Conservation (phyloP, 2,329 filamentous ascomycete genomes). For the Phyllosticta paracitricarpa region DNA sequence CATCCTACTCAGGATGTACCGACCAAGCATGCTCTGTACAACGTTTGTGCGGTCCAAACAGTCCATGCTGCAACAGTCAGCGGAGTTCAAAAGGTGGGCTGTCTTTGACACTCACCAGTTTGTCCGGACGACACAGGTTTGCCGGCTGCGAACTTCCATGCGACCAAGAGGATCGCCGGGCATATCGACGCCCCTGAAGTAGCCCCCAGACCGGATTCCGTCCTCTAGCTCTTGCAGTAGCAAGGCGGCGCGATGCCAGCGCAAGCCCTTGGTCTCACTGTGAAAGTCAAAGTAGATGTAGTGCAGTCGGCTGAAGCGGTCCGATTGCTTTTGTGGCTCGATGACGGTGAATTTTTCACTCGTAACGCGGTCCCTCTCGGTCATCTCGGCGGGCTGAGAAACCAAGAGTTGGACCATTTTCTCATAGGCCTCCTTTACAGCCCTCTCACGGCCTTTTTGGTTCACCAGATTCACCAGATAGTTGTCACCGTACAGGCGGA, state of each 20-base stretch:
- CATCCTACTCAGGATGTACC: constrained; percentile 80
- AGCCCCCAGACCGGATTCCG: constrained; percentile 68
- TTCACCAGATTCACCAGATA: constrained; percentile 97
- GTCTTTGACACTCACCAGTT: constrained; percentile 52
- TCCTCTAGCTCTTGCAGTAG: constrained; percentile 74
- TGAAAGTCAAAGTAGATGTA: constrained; percentile 99
- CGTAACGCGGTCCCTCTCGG: constrained; percentile 54
- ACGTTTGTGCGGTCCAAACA: constrained; percentile 97
- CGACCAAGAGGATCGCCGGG: constrained; percentile 59
- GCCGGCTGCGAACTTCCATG: constrained; percentile 69
- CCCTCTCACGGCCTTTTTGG: constrained; percentile 81
- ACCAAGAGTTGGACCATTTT: constrained; percentile 71
- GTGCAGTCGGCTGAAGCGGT: constrained; percentile 74
- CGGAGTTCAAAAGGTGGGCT: not conserved
- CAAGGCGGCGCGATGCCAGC: constrained; percentile 83
- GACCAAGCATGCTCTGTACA: constrained; percentile 91
- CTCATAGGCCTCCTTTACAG: constrained; percentile 89
- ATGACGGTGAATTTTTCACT: constrained; percentile 75
- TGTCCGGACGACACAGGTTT: constrained; percentile 86
- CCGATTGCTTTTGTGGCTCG: constrained; percentile 49
- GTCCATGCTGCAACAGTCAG: constrained; percentile 56
- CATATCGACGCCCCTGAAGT: constrained; percentile 87
- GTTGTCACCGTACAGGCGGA: constrained; percentile 87
- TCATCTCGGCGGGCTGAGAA: constrained; percentile 55
- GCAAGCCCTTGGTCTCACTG: constrained; percentile 88